Evolutionary conservation across 257 asterid genomes (phyloP).

Genomic region (Nicotiana knightiana): DNA sequence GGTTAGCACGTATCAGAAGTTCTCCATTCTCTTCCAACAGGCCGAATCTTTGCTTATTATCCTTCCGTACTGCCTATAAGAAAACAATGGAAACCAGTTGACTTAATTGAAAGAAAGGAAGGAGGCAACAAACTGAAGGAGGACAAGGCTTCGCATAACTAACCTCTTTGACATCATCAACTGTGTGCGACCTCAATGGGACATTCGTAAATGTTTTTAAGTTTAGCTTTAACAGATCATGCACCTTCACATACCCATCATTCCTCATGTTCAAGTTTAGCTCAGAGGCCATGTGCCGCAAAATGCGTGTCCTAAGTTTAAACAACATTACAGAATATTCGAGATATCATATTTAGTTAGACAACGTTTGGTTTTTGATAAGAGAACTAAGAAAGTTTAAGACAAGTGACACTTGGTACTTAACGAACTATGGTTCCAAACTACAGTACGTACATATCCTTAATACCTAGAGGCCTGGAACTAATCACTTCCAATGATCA

Average conservation of each 20-base stretch:
- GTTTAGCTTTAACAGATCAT: constrained; percentile 68
- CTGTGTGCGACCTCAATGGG: constrained; percentile 56
- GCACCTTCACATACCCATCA: constrained; percentile 90
- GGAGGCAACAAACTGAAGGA: not conserved
- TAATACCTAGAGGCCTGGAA: not conserved
- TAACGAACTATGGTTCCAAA: not conserved
- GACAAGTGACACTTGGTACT: not conserved
- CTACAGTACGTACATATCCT: not conserved
- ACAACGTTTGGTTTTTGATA: not conserved
- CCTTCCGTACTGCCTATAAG: constrained; percentile 67
- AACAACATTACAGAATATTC: not conserved
- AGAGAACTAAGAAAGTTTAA: not conserved
- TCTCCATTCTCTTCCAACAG: constrained; percentile 80
- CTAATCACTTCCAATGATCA: not conserved
- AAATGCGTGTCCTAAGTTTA: constrained; percentile 59
- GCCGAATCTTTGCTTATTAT: constrained; percentile 83
- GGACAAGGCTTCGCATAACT: constrained; percentile 6
- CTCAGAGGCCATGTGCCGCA: constrained; percentile 90
- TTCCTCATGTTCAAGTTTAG: constrained; percentile 70
- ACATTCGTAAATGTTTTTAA: constrained; percentile 69
- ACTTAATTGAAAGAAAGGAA: not conserved
- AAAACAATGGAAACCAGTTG: not conserved
- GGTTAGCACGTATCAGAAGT: constrained; percentile 89
- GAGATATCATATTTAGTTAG: not conserved
- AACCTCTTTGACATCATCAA: constrained; percentile 83